Evolutionary conservation across 108 stramenopile genomes (phyloP), one percentile per base, ranked within the genome.

Genomic region (Skeletonema marinoi): DNA sequence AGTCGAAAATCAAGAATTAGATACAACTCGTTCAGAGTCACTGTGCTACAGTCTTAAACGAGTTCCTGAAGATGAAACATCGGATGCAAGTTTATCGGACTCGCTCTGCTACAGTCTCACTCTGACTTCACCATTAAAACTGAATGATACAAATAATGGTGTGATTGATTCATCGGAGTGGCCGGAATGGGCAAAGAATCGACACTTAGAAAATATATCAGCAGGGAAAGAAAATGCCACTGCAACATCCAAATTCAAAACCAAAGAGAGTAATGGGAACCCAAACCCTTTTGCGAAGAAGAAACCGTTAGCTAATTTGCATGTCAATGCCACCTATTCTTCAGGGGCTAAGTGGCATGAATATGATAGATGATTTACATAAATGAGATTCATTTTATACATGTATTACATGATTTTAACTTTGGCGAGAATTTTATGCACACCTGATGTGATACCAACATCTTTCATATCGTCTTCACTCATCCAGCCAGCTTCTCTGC

Each of bases 361-460:
- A 25, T 56, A 29, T 25, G 9, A 29, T 56, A 56, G 54, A 56
- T 25, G 25, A 56, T 10, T 29, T 56, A 29, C 54, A 56, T 56
- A 56, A 56, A 21, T 10, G 6, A 5, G 7, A n/a, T 29, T 29
- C 25, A 56, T 56, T 56, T 29, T 56, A 46, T 46, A 46, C 44
- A 6, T 10, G 44, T 16, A 56, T 56, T n/a, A 56, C 54, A 25
- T 25, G n/a, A 25, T 56, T 56, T 56, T 56, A 4, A 56, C 54
- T 56, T 16, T n/a, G 3, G 84, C 75, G n/a, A 95, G 74, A 17
- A 93, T 80, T 74, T 95, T 95, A 14, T 89, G 77, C 39, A 95
- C 91, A 6, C 92, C 90, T 19, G 94, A 90, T 32, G 94, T 95
- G 41, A 95, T 87, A 6, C 94, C 94, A 19, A 90, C 88, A 32